These are phyloP conservation scores for Talaromyces thailandensis DNA, from an alignment of 495 filamentous ascomycete genomes.

Conservation along the genomic window DNA sequence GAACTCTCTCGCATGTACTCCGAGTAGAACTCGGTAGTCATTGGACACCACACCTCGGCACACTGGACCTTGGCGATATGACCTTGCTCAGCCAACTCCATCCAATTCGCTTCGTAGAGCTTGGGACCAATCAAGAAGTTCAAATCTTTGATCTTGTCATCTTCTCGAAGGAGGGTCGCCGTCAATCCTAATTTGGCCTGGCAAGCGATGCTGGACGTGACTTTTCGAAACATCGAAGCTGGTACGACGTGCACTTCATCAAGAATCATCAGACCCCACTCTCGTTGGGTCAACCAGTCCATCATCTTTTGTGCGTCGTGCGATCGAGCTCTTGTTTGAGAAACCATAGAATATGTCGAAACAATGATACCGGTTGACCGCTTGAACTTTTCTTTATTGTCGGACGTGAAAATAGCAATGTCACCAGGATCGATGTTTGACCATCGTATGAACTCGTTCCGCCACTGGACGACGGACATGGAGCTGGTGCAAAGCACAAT, in stretches of 20 bases:
- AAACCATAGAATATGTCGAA: conserved; percentile 97
- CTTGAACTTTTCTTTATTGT: conserved; percentile 83
- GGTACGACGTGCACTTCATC: conserved; percentile 99
- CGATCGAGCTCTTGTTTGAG: conserved; percentile 73
- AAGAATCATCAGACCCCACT: conserved; percentile 97
- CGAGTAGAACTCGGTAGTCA: conserved; percentile 96
- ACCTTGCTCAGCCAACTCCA: conserved; percentile 93
- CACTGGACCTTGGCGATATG: conserved; percentile 98
- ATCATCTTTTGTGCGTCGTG: conserved; percentile 96
- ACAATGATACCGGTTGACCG: conserved; percentile 91
- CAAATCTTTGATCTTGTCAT: conserved; percentile 95
- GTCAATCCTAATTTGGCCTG: conserved; percentile 97
- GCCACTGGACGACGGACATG: conserved; percentile 97
- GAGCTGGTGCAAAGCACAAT: conserved; percentile 94
- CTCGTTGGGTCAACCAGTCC: conserved; percentile 82
- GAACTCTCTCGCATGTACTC: conserved; percentile 76
- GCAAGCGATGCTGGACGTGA: conserved; percentile 82
- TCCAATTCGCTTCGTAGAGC: conserved; percentile 98
- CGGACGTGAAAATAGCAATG: conserved; percentile 90
- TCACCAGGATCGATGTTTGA: conserved; percentile 92
- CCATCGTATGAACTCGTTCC: conserved; percentile 93
- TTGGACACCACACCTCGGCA: conserved; percentile 98
- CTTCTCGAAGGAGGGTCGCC: conserved; percentile 87
- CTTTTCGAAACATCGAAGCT: conserved; percentile 88
- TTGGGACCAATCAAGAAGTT: conserved; percentile 98